Base-by-base conservation (phyloP, 352 stramenopile genomes). In the Phytophthora cactorum region DNA sequence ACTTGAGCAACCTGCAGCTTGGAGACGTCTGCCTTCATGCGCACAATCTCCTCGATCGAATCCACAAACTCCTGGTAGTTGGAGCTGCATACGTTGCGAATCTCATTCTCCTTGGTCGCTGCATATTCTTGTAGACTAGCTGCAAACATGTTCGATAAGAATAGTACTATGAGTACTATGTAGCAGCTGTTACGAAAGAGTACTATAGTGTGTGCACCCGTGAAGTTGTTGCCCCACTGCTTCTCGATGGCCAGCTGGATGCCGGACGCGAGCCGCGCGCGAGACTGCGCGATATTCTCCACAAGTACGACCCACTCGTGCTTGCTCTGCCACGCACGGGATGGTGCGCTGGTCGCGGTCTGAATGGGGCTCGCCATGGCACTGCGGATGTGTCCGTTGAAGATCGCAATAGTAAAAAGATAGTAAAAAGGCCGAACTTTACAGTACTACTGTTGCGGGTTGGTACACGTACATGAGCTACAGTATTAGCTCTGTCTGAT, bases 51-150 rank as follows among this genome's bases (percentile, higher is more conserved):
- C 56, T 94, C 86, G 63, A 94, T 92, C 27, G 86, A 92, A 44
- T 91, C 78, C 36, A 92, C 84, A 51, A 92, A 91, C 50, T 94
- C 84, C 56, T 88, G 81, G 65, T 92, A 88, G 52, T 94, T 91
- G 27, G 84, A 75, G 59, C 79, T 88, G 70, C 86, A 94, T 17
- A 92, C 86, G n/a, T 75, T 67, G 28, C 86, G 84, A 51, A 94
- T 92, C 59, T 92, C 84, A 17, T 74, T 83, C 54, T 92, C 86
- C 51, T 94, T 94, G 5, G 70, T 58, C 15, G 57, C 66, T 2
- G 84, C 81, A 62, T 88, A 88, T 52, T 78, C 71, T 43, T 88
- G 80, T 12, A 94, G 68, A 66, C 74, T 88, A 22, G 77, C 84
- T 90, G 47, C 1, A 28, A 4, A 7, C 14, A 45, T 22, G 22